phyloP scores from a whole-genome alignment of 495 filamentous ascomycete species.

The Annulohypoxylon maeteangense region DNA sequence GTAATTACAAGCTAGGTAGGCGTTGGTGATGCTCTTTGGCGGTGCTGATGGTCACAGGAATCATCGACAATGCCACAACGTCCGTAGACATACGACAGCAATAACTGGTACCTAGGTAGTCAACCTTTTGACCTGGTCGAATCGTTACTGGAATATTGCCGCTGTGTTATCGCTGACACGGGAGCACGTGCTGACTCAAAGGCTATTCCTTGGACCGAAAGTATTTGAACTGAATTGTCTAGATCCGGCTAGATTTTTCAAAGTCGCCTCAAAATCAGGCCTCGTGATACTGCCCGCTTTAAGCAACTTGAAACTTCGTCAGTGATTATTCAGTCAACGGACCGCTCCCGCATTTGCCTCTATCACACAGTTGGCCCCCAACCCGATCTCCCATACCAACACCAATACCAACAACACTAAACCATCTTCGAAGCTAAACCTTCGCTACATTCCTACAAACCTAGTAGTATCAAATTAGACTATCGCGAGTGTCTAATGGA shows the following conservation, averaged over 20 bases:
- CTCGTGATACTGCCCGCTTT: conserved; percentile 40
- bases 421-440: not conserved
- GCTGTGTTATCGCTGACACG: conserved; percentile 20
- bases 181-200: conserved; percentile 29
- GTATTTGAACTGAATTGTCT: conserved; percentile 33
- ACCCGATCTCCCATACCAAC: not conserved
- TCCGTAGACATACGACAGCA: conserved; percentile 15
- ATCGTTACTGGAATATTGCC: conserved; percentile 24
- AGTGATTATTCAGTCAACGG: conserved; percentile 31
- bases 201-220: conserved; percentile 22
- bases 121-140: conserved; percentile 29
- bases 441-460: not conserved
- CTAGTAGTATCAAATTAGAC: conserved; percentile 3
- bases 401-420: not conserved
- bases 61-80: conserved; percentile 39
- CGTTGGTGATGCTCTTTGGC: conserved; percentile 15
- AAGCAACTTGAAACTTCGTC: conserved; percentile 37
- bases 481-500: not conserved
- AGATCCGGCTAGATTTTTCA: conserved; percentile 39
- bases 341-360: conserved; percentile 37
- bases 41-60: conserved; percentile 29
- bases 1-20: conserved; percentile 20
- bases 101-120: too few relatives aligned
- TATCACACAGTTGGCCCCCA: conserved; percentile 18
- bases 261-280: conserved; percentile 32